Percentiles rank a stretch among this genome's conserved stretches.
These are phyloP conservation scores for Erodium moschatum DNA, from an alignment of 441 rosid genomes.

Conservation along the genomic window DNA sequence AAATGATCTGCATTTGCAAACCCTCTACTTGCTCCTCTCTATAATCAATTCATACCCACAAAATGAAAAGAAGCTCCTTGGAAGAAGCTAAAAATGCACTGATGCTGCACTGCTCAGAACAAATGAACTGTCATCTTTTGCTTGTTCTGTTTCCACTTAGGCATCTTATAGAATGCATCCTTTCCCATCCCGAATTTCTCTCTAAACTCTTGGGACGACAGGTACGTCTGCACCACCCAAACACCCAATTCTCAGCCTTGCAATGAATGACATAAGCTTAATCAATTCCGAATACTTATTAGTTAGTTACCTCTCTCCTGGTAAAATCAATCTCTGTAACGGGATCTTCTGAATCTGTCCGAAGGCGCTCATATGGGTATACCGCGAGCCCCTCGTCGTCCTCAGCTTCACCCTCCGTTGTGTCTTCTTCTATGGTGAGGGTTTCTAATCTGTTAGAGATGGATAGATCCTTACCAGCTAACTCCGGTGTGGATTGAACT, in stretches of 20 bases:
- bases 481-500: constrained; percentile 38
- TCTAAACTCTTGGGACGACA: constrained; percentile 62
- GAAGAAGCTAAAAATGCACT: no score
- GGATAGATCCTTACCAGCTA: constrained; percentile 43
- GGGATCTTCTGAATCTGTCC: constrained; percentile 55
- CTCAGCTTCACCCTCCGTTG: constrained; percentile 74
- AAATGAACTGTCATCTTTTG: constrained; percentile 74
- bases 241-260: constrained; percentile 19
- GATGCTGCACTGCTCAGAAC: constrained; percentile 36
- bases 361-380: constrained; percentile 72
- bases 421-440: constrained; percentile 73
- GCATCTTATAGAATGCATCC: constrained; percentile 68
- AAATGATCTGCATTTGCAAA: no score
- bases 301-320: constrained; percentile 62
- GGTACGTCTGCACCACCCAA: constrained; percentile 55
- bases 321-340: constrained; percentile 71
- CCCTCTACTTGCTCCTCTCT: no score
- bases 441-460: constrained; percentile 60
- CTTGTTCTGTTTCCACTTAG: constrained; percentile 99
- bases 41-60: no score
- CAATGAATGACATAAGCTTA: background rate
- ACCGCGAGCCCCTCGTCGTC: constrained; percentile 75
- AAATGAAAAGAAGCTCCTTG: no score
- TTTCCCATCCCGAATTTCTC: constrained; percentile 92
- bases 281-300: background rate